phyloP scores from a whole-genome alignment of 352 stramenopile genomes.

The Globisporangium orthogonon region DNA sequence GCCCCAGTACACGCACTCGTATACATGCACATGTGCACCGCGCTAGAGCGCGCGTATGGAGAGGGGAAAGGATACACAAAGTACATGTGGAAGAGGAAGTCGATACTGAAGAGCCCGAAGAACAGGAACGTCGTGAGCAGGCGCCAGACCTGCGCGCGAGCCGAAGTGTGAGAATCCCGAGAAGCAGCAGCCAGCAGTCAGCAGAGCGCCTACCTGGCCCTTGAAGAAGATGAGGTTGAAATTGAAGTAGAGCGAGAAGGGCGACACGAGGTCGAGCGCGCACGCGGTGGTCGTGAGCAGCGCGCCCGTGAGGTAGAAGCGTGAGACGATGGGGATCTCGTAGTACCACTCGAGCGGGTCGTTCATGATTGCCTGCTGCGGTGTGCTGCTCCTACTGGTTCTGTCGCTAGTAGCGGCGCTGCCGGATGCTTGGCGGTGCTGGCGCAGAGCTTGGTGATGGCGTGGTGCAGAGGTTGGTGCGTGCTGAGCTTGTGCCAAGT shows the following conservation, averaged over 20 bases:
- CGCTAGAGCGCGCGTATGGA: background rate
- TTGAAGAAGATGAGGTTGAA: constrained; percentile 97
- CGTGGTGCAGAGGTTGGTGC: too few species aligned
- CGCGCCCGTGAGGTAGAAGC: constrained; percentile 96
- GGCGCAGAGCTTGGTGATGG: too few species aligned
- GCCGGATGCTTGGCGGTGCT: background rate
- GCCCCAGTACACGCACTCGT: background rate
- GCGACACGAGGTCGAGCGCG: constrained; percentile 96
- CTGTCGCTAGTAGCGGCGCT: background rate
- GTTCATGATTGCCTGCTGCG: constrained; percentile 47
- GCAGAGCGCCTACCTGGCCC: constrained; percentile 74
- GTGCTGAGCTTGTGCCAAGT: too few species aligned
- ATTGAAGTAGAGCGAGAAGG: constrained; percentile 94
- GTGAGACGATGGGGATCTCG: constrained; percentile 97
- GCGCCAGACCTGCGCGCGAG: constrained; percentile 82
- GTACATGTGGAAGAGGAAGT: constrained; percentile 99
- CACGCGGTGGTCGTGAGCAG: constrained; percentile 96
- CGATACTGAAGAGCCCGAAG: constrained; percentile 98
- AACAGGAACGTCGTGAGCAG: constrained; percentile 98
- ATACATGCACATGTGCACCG: constrained; percentile 2
- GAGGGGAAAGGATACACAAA: constrained; percentile 88
- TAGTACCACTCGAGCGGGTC: constrained; percentile 95
- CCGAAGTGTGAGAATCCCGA: background rate
- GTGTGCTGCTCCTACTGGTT: background rate
- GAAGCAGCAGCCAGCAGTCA: background rate